These are phyloP conservation scores for Acacia acuminata DNA, from an alignment of 306 rosid genomes.

Conservation along the genomic window DNA sequence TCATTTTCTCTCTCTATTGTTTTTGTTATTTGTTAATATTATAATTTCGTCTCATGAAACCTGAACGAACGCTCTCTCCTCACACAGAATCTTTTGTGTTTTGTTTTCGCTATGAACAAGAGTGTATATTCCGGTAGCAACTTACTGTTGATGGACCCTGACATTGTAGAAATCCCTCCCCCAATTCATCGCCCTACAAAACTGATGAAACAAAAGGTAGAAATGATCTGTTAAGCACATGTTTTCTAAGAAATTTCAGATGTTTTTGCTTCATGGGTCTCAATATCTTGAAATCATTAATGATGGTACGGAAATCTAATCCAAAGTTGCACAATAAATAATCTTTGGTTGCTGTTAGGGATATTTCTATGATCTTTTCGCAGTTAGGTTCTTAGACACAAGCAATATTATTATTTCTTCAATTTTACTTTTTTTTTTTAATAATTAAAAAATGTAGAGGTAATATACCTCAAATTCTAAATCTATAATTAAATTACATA, in stretches of 20 bases:
- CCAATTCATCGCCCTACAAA: slow-evolving; percentile 31
- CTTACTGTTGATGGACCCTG: slow-evolving; percentile 56
- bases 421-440: no score
- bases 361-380: no score
- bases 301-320: no score
- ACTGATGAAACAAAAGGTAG: slow-evolving; percentile 51
- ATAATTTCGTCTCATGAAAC: background rate
- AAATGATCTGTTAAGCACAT: background rate
- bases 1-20: slow-evolving; percentile 18
- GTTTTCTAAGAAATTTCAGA: background rate
- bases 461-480: no score
- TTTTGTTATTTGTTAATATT: background rate
- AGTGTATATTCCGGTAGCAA: slow-evolving; percentile 11
- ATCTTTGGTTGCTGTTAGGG: no score
- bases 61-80: no score
- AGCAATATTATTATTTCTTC: no score
- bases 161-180: slow-evolving; percentile 51
- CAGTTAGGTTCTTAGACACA: no score
- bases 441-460: no score
- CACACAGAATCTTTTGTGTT: slow-evolving; percentile 38
- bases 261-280: background rate
- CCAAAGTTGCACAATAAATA: no score
- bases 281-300: no score
- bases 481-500: no score
- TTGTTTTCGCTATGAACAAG: slow-evolving; percentile 44